Percentiles rank a stretch among this genome's conserved stretches.
Conservation (phyloP, 148 eudicot genomes). For the Chenopodium album region DNA sequence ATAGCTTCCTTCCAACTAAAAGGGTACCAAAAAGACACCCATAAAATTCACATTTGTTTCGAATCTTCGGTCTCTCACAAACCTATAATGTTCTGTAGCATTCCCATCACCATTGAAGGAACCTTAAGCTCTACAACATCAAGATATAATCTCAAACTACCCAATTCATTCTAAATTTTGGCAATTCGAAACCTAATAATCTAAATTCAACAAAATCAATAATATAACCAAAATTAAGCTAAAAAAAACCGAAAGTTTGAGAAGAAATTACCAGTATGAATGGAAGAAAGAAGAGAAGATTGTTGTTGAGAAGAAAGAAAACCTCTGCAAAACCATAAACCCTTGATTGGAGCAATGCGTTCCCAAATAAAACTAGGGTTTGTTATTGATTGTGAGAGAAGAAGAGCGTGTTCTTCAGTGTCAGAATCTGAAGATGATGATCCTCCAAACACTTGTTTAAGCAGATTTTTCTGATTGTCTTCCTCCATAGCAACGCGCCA, state of each 20-base stretch:
- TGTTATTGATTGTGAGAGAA: neutral
- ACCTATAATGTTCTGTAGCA: neutral
- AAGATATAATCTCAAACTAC: neutral
- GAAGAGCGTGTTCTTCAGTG: conserved; percentile 26
- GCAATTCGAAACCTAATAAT: neutral
- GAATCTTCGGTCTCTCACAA: no score
- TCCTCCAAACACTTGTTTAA: conserved; percentile 68
- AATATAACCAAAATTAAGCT: neutral
- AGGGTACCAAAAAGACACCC: neutral
- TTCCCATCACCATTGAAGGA: neutral
- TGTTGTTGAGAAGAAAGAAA: conserved; percentile 60
- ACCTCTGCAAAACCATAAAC: conserved; percentile 67
- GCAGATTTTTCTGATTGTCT: conserved; percentile 25
- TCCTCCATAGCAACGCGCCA: conserved; percentile 23
- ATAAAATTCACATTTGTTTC: neutral
- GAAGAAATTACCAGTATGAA: conserved; percentile 42
- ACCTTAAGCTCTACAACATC: neutral
- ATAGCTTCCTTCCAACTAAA: neutral
- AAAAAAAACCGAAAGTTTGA: no score
- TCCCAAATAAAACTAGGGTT: conserved; percentile 47
- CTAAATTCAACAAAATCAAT: neutral
- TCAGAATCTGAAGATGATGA: conserved; percentile 49
- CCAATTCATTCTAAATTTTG: neutral
- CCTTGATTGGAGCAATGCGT: conserved; percentile 42
- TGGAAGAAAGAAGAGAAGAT: conserved; percentile 51